Base-by-base conservation (phyloP, 1,284 basidiomycete genomes). In the Phlebopus sp. region DNA sequence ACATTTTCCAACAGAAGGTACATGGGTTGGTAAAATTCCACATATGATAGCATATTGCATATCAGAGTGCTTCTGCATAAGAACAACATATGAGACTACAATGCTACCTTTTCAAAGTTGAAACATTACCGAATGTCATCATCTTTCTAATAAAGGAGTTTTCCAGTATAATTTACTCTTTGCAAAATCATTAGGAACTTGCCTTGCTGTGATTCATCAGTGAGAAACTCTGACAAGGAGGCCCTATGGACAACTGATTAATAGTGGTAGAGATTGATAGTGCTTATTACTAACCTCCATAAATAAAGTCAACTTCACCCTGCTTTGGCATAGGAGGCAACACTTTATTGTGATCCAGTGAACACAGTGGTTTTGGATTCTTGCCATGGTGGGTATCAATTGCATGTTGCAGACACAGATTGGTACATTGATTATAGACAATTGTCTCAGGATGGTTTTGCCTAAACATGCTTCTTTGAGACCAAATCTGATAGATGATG, bases 1-100 rank as follows among this genome's bases (percentile, higher is more conserved):
- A 88, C 85, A 61, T 88, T 88, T 61, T 89, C 86, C 21, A 89
- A 68, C 7, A 87, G 70, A 51, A 88, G 76, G 54, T 81, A 86
- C 29, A 66, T 64, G 0, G 85, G 82, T 30, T 71, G 65, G 54
- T 85, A 86, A 49, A 77, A 74, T 55, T 89, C 86, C n/a, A 84
- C 80, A 56, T 76, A 86, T n/a, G 81, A 81, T 4, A 89, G 66
- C 79, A 86, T 85, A 49, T 83, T 85, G 58, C 77, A 78, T 1
- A 81, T 71, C 37, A 86, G 67, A 2, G 82, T 81, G 23, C 78
- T 79, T 55, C 82, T 84, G 46, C 32, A 42, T 44, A 27, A 15
- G 11, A 11, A 13, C 5, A 39, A n/a, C 21, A 46, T 31, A 35
- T 32, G 43, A 54, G 40, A 44, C 23, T 9, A 37, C 21, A 15